Evolutionary conservation across 345 rosid species (phyloP).

Genomic region (Tarenaya hassleriana): DNA sequence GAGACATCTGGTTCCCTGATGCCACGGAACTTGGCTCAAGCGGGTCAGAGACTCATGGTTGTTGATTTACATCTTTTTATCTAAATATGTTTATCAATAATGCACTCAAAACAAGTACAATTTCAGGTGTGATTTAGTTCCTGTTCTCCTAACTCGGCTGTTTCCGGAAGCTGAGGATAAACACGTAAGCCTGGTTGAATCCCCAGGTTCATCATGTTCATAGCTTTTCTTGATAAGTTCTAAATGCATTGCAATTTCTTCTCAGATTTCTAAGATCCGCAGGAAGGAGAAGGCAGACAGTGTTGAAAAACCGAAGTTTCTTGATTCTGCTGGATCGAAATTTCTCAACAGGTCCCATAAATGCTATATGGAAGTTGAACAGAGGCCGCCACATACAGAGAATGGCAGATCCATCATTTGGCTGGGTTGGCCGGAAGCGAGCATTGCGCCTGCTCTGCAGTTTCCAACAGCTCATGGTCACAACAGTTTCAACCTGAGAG

Average conservation of each 20-base stretch:
- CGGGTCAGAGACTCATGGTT: slow-evolving; percentile 37
- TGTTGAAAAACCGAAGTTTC: slow-evolving; percentile 23
- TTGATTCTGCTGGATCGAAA: slow-evolving; percentile 29
- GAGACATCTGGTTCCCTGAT: slow-evolving; percentile 42
- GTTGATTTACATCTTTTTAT: slow-evolving; percentile 8
- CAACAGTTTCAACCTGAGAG: slow-evolving; percentile 24
- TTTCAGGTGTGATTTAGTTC: slow-evolving; percentile 53
- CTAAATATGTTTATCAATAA: slow-evolving; percentile 15
- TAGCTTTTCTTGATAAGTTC: slow-evolving; percentile 19
- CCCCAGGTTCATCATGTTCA: neutral
- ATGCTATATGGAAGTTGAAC: slow-evolving; percentile 33
- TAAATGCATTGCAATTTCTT: slow-evolving; percentile 16
- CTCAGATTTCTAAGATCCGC: slow-evolving; percentile 33
- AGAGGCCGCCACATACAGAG: slow-evolving; percentile 23
- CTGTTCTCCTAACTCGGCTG: slow-evolving; percentile 48
- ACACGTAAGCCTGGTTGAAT: slow-evolving; percentile 38
- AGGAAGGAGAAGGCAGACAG: slow-evolving; percentile 23
- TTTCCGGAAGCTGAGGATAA: slow-evolving; percentile 35
- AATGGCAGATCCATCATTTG: slow-evolving; percentile 27
- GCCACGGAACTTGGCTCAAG: slow-evolving; percentile 35
- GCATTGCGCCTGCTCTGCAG: slow-evolving; percentile 24
- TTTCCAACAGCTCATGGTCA: slow-evolving; percentile 27
- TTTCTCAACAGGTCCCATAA: slow-evolving; percentile 24
- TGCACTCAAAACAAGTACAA: slow-evolving; percentile 22
- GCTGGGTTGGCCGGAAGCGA: slow-evolving; percentile 26